Evolutionary conservation across 306 rosid genomes (phyloP), one percentile per base, ranked within the genome.

Genomic region (Canavalia ensiformis): DNA sequence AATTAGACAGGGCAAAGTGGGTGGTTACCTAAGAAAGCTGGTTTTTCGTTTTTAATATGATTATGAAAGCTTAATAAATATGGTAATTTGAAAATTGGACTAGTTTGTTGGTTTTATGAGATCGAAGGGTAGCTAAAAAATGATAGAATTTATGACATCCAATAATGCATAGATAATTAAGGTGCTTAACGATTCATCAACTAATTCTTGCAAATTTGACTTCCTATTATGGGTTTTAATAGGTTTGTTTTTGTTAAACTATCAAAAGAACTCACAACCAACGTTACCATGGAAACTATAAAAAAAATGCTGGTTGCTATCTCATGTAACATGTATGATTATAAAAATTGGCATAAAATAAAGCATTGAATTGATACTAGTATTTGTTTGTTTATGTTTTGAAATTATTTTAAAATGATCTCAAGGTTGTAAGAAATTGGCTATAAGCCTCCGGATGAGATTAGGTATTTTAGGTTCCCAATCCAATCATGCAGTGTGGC

Each of bases 381-480:
- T 84, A 63, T 71, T 81, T 35, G 77, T 73, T 81, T 63, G 13
- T 37, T 63, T 25, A 7, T 35, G 51, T 37, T 45, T 7, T 25
- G 41, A 1, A 51, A 9, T 25, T 13, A 80, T 41, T 65, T 72
- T 51, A 49, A 51, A n/a, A 67, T 2, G 51, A 7, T 50, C 28
- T 33, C 11, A 75, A 54, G 65, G 55, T 63, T 54, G 72, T 6
- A 56, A 79, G 78, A 50, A 84, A 39, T 3, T 56, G 30, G 18
- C 7, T 46, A 12, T 74, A 52, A 25, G 37, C 46, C 52, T 60
- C 8, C 8, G 7, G 65, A 69, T 46, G 80, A 70, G 81, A 87
- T 87, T 86, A 83, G 83, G 87, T 73, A 72, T 56, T 81, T 67
- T 72, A 82, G 86, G 81, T 73, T 82, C 50, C 4, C 65, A 58